A percentile compares a stretch with the other conserved stretches of the same genome.
Evolutionary conservation across 768 basidiomycete genomes (phyloP).

Genomic region (Psilocybe tampanensis): DNA sequence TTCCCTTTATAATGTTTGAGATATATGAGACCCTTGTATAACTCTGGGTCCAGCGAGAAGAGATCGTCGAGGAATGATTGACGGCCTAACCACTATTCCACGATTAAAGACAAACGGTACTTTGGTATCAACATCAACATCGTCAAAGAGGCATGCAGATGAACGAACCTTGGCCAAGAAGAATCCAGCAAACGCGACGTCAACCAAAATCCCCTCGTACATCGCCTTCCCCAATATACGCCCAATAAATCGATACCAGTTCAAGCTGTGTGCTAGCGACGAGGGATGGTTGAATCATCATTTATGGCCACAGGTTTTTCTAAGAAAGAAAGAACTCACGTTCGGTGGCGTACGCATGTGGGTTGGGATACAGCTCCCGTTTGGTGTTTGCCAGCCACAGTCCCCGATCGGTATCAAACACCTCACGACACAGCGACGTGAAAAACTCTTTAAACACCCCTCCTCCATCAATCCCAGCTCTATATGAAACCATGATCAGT

Average conservation of each 20-base stretch:
- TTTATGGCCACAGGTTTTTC: too few relatives aligned
- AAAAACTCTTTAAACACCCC: slow-evolving; percentile 99
- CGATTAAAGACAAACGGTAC: too few relatives aligned
- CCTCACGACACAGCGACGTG: slow-evolving; percentile 90
- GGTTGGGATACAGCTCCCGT: slow-evolving; percentile 95
- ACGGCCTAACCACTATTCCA: slow-evolving; percentile 80
- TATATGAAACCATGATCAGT: too few relatives aligned
- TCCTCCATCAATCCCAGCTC: slow-evolving; percentile 93
- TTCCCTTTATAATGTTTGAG: slow-evolving; percentile 90
- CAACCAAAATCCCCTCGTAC: slow-evolving; percentile 94
- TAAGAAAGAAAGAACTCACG: slow-evolving; percentile 43
- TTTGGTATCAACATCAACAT: too few relatives aligned
- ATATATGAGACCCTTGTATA: slow-evolving; percentile 91
- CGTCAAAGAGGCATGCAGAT: neutral
- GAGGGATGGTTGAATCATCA: too few relatives aligned
- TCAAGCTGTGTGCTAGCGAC: slow-evolving; percentile 71
- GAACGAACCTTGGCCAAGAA: slow-evolving; percentile 80
- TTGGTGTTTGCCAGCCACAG: slow-evolving; percentile 91
- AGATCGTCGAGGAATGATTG: slow-evolving; percentile 94
- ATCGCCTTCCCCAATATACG: slow-evolving; percentile 94
- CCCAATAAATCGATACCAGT: slow-evolving; percentile 94
- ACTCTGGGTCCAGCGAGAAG: slow-evolving; percentile 85
- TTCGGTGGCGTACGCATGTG: slow-evolving; percentile 89
- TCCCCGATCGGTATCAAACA: slow-evolving; percentile 92
- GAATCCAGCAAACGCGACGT: slow-evolving; percentile 94